Conservation (phyloP, 495 filamentous ascomycete species). For the Lepidopterella palustris region DNA sequence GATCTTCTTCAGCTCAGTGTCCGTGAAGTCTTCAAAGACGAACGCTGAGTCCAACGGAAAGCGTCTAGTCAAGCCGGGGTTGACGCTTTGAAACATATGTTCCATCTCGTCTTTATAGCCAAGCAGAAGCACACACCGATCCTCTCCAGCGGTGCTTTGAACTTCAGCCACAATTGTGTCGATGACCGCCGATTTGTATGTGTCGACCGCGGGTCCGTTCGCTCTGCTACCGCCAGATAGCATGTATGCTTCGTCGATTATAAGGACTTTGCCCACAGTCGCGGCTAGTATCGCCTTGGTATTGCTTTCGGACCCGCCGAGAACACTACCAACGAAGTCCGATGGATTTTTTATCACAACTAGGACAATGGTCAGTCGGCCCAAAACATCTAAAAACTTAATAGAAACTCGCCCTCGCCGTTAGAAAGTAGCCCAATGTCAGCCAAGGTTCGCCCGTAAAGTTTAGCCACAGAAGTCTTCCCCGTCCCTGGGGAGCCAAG, state of each 20-base stretch:
- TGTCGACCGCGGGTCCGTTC: constrained; percentile 49
- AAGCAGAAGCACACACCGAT: constrained; percentile 69
- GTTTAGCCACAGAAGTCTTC: constrained; percentile 69
- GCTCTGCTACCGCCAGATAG: constrained; percentile 35
- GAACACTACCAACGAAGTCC: constrained; percentile 59
- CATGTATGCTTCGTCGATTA: constrained; percentile 72
- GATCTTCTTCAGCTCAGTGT: constrained; percentile 52
- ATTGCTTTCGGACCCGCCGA: constrained; percentile 63
- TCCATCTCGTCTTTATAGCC: constrained; percentile 75
- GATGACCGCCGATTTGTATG: constrained; percentile 37
- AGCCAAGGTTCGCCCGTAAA: constrained; percentile 43
- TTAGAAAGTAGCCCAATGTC: constrained; percentile 34
- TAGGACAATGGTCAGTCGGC: constrained; percentile 48
- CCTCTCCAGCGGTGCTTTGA: constrained; percentile 68
- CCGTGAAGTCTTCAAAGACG: constrained; percentile 62
- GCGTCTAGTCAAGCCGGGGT: constrained; percentile 63
- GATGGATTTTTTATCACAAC: constrained; percentile 60
- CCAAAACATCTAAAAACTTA: background rate
- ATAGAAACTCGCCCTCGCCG: constrained; percentile 19
- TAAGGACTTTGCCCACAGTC: constrained; percentile 63
- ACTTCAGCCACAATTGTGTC: constrained; percentile 79
- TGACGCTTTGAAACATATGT: constrained; percentile 73
- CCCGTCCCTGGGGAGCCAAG: constrained; percentile 66
- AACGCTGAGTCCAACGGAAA: constrained; percentile 64
- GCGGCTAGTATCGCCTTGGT: constrained; percentile 65